Base-by-base conservation (phyloP, 2,329 filamentous ascomycete genomes). In the Botrytis byssoidea region DNA sequence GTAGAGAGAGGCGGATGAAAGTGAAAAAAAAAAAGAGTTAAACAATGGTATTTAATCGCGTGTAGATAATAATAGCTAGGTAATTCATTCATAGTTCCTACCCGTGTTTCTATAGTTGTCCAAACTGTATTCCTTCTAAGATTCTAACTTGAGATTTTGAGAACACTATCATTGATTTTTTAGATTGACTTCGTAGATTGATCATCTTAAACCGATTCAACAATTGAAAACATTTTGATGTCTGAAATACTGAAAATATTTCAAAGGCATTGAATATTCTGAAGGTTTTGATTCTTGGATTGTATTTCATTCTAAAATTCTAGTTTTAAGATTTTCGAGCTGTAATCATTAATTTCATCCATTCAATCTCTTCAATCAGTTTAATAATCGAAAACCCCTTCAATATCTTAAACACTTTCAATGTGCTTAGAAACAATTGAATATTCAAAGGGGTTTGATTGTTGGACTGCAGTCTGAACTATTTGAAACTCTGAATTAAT, bases 1-100 rank as follows among this genome's bases (percentile, higher is more conserved):
- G 8, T 29, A 25, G 35, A 66, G 55, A 42, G 40, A 42, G 40
- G 16, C 16, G 10, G 40, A 42, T 42, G 22, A 9, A 25, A 0
- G 6, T 4, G 3, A 5, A n/a, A 4, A 10, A 10, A 3, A 16
- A 20, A 0, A 25, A 0, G 44, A 18, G 7, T 22, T 16, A 22
- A 4, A 5, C 14, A 32, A 22, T 4, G 5, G 42, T 14, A 55
- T 16, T 22, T 4, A 8, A 37, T 40, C 40, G 46, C 18, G 9
- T 7, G 37, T 40, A 32, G 40, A 14, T 51, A 16, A 12, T 40
- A 40, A 14, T 48, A 18, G 8, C 18, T 64, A 10, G 8, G 12
- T 42, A 12, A 68, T 1, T 22, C 20, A 1, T 57, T 20, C 22
- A 25, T 14, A 60, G 20, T 37, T 25, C 9, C 35, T 22, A 22